A percentile compares a stretch with the other conserved stretches of the same genome.
Conservation (phyloP, 1,139 yeast genomes). For the Yamadazyma pseudoaaseri region DNA sequence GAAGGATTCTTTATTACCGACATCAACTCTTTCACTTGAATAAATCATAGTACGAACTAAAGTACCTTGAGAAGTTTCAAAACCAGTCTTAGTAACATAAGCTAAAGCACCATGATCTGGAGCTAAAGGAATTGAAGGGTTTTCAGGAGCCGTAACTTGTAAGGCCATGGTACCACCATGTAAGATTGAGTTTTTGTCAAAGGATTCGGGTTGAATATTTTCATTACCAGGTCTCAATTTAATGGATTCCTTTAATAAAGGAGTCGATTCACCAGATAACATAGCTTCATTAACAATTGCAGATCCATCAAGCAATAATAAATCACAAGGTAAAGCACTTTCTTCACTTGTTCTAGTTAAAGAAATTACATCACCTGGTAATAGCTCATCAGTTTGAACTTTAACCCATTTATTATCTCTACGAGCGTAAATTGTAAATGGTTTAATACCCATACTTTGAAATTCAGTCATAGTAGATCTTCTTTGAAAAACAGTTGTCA, state of each 20-base stretch:
- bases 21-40: constrained; percentile 95
- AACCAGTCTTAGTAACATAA: constrained; percentile 88
- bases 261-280: constrained; percentile 98
- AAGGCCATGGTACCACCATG: constrained; percentile 98
- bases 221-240: constrained; percentile 78
- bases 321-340: constrained; percentile 94
- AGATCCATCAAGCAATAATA: constrained; percentile 79
- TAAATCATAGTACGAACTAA: constrained; percentile 97
- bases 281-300: constrained; percentile 96
- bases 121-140: constrained; percentile 50
- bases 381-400: constrained; percentile 67
- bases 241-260: constrained; percentile 88
- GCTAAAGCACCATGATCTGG: constrained; percentile 96
- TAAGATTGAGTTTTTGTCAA: constrained; percentile 84
- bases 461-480: constrained; percentile 92
- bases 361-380: constrained; percentile 93
- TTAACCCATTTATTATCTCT: constrained; percentile 72
- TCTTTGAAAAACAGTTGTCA: constrained; percentile 93
- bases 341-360: constrained; percentile 87
- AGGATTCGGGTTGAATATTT: constrained; percentile 66
- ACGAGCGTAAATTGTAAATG: constrained; percentile 72
- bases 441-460: constrained; percentile 96
- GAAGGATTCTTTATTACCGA: constrained; percentile 92
- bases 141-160: constrained; percentile 76
- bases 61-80: constrained; percentile 97